Evolutionary conservation across 164 flowering plant species (phyloP).

Genomic region (Magnolia officinalis): DNA sequence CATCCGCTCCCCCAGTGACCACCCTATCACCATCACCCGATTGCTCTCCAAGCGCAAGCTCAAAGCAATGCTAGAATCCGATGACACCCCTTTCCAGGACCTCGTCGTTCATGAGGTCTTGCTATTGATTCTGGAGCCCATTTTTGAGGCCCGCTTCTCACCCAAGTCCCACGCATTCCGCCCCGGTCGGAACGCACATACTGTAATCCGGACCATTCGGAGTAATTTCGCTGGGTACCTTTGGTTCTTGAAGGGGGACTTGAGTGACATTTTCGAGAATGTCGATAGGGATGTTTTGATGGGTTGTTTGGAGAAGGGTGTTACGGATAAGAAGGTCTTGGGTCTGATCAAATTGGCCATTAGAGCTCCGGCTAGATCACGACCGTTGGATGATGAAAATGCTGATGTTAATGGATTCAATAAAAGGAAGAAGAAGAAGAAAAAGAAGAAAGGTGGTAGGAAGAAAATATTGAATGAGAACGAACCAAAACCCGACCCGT

Average conservation of each 20-base stretch:
- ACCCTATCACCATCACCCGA: conserved; percentile 18
- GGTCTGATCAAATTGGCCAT: conserved; percentile 58
- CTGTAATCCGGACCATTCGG: conserved; percentile 78
- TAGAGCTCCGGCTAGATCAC: conserved; percentile 13
- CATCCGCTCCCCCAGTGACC: conserved; percentile 66
- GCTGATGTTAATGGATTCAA: conserved; percentile 17
- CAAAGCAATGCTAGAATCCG: conserved; percentile 40
- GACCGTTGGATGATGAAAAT: neutral
- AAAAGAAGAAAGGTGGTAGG: conserved; percentile 45
- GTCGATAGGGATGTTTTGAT: conserved; percentile 46
- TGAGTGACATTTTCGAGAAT: conserved; percentile 47
- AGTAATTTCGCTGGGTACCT: conserved; percentile 90
- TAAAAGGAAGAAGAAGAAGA: conserved; percentile 34
- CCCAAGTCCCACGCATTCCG: conserved; percentile 71
- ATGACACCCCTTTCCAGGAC: conserved; percentile 65
- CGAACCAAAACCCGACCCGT: conserved; percentile 96
- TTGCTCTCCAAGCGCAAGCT: conserved; percentile 49
- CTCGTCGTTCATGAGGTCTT: conserved; percentile 84
- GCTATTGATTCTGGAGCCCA: conserved; percentile 74
- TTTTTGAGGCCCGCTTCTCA: conserved; percentile 79
- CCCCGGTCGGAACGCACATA: conserved; percentile 81
- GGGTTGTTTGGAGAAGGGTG: conserved; percentile 57
- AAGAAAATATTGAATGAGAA: conserved; percentile 63
- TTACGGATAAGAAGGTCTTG: conserved; percentile 72
- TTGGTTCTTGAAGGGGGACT: conserved; percentile 82